Evolutionary conservation across 164 flowering plant species (phyloP).

Genomic region (Sedum album): DNA sequence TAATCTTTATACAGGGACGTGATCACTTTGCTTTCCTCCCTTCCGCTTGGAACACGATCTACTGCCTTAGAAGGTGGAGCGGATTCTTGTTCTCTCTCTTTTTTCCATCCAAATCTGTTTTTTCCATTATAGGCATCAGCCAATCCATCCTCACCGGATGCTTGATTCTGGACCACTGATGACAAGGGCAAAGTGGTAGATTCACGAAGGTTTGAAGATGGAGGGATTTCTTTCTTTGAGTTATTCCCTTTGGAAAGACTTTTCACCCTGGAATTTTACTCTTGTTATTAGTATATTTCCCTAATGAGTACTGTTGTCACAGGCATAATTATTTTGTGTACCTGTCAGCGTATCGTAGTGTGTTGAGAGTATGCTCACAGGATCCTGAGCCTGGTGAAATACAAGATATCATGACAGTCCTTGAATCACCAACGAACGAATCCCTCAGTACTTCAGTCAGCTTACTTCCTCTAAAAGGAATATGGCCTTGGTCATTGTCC

Average conservation of each 20-base stretch:
- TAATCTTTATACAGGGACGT: slow-evolving; percentile 25
- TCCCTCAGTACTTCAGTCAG: slow-evolving; percentile 89
- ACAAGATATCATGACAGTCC: slow-evolving; percentile 96
- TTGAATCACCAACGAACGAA: slow-evolving; percentile 89
- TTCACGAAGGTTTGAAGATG: slow-evolving; percentile 37
- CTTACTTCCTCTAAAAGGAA: slow-evolving; percentile 96
- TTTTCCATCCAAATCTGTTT: slow-evolving; percentile 46
- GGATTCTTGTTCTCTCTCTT: slow-evolving; percentile 35
- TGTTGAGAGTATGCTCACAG: slow-evolving; percentile 88
- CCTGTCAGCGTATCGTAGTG: slow-evolving; percentile 97
- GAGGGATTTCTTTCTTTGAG: slow-evolving; percentile 41
- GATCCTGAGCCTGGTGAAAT: slow-evolving; percentile 90
- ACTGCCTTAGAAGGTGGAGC: slow-evolving; percentile 20
- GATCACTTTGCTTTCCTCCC: slow-evolving; percentile 24
- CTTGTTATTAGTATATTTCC: neutral
- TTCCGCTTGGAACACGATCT: slow-evolving; percentile 39
- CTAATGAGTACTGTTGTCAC: neutral
- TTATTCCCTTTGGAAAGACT: slow-evolving; percentile 74
- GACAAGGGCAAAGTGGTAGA: slow-evolving; percentile 41
- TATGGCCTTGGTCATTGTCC: slow-evolving; percentile 88
- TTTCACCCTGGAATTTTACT: slow-evolving; percentile 53
- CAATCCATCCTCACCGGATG: slow-evolving; percentile 20
- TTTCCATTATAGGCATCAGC: slow-evolving; percentile 27
- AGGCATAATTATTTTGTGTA: slow-evolving; percentile 13
- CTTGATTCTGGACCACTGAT: slow-evolving; percentile 22